Evolutionary conservation across 2,329 filamentous ascomycete genomes (phyloP).

Genomic region (Apiospora saccharicola): DNA sequence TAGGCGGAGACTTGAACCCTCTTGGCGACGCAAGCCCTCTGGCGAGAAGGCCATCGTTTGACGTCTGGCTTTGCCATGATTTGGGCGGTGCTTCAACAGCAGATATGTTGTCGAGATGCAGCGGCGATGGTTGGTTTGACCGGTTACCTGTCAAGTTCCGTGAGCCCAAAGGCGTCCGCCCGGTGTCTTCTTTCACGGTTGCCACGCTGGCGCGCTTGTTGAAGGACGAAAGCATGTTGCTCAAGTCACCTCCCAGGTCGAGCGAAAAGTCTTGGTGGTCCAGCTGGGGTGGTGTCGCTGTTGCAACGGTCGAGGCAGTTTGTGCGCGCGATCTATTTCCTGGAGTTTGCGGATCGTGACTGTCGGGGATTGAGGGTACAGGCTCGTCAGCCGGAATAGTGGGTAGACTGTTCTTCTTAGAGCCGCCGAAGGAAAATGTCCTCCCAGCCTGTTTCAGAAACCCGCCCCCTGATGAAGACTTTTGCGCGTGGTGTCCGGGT

Average conservation of each 20-base stretch:
- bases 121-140: slow-evolving; percentile 53
- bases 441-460: slow-evolving; percentile 64
- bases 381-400: slow-evolving; percentile 47
- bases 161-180: slow-evolving; percentile 44
- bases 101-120: slow-evolving; percentile 54
- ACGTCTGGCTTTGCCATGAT: slow-evolving; percentile 60
- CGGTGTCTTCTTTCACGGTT: slow-evolving; percentile 52
- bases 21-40: slow-evolving; percentile 40
- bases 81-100: slow-evolving; percentile 56
- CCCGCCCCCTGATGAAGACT: slow-evolving; percentile 55
- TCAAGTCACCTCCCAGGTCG: slow-evolving; percentile 65
- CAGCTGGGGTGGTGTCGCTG: slow-evolving; percentile 58
- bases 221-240: slow-evolving; percentile 62
- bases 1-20: slow-evolving; percentile 34
- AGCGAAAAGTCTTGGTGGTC: slow-evolving; percentile 54
- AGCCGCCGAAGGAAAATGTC: slow-evolving; percentile 66
- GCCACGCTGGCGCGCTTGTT: slow-evolving; percentile 58
- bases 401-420: slow-evolving; percentile 55
- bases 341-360: slow-evolving; percentile 37
- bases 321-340: slow-evolving; percentile 55
- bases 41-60: slow-evolving; percentile 56
- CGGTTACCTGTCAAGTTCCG: slow-evolving; percentile 57
- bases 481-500: slow-evolving; percentile 51
- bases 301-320: slow-evolving; percentile 61
- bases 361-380: slow-evolving; percentile 36